Evolutionary conservation across 2,329 filamentous ascomycete species (phyloP).

Genomic region (Pestalotiopsis sp.): DNA sequence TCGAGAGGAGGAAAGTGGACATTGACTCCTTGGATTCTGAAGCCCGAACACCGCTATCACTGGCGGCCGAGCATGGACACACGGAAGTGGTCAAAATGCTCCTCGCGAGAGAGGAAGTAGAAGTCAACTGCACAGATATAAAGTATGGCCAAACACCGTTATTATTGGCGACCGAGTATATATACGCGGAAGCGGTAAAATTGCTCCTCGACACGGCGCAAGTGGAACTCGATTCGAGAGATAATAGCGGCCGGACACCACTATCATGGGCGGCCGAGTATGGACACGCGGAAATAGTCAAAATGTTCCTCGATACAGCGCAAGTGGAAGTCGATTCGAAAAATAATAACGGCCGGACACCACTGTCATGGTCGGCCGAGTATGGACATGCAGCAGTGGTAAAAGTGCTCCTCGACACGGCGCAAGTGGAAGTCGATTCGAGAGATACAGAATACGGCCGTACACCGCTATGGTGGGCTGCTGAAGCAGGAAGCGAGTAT

Average conservation of each 20-base stretch:
- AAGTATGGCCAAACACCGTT: background rate
- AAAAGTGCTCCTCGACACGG: background rate
- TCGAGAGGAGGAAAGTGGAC: background rate
- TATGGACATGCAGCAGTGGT: background rate
- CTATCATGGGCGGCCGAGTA: background rate
- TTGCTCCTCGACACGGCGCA: background rate
- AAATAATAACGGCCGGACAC: background rate
- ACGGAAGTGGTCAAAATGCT: background rate
- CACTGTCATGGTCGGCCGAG: background rate
- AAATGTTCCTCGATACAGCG: background rate
- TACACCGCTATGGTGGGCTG: background rate
- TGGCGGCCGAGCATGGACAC: background rate
- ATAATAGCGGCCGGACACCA: background rate
- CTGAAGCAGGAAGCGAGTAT: no score
- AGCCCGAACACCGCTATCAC: background rate
- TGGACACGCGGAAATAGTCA: background rate
- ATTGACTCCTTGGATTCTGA: background rate
- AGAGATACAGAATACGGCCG: background rate
- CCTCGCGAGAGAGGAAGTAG: background rate
- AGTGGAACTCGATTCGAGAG: background rate
- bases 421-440: background rate
- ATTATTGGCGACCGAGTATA: background rate
- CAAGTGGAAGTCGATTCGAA: background rate
- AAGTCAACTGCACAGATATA: background rate
- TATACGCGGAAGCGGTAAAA: background rate